Evolutionary conservation across 371 early-diverging fungal genomes (phyloP), one percentile per base, ranked within the genome.

Genomic region (Rhizopus sp.): DNA sequence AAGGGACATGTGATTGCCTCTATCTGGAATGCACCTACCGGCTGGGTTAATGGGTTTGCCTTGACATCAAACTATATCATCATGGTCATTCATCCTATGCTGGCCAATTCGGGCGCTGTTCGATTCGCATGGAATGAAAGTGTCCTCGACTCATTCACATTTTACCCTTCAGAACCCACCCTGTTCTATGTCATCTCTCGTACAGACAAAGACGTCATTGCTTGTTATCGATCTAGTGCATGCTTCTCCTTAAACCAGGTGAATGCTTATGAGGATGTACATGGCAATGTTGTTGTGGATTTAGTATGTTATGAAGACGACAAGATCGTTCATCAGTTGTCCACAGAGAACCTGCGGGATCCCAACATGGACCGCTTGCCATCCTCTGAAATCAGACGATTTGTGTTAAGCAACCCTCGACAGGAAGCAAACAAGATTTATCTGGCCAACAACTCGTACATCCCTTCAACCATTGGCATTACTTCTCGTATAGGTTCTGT

Each of bases 141-240:
- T 15, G 70, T 90, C 31, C 65, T 90, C 54, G 86, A 88, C 45
- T 83, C 88, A 1, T 78, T 90, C 59, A 51, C 75, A 3, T 90
- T 87, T 63, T 74, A 77, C 53, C 64, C 55, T 4, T 41, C 64
- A 6, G 84, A 83, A 33, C 81, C 85, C 3, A 83, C 81, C 3
- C 59, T 81, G 29, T 86, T 89, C 45, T 83, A 89, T 68, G 83
- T 91, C 15, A 77, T 89, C 52, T 88, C 87, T 15, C 77, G 90
- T 52, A 72, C 82, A 62, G 81, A 78, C 61, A 74, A 81, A 8
- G 74, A 83, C 44, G 82, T 81, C n/a, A 70, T 86, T 54, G 81
- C 82, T 32, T 82, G 83, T 8, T 89, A 84, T 66, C 80, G 78
- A 44, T 71, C 88, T 5, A 82, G 82, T 9, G 61, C 86, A 16